Conservation (phyloP, 2,329 filamentous ascomycete species). For the Orbilia blumenaviensis region DNA sequence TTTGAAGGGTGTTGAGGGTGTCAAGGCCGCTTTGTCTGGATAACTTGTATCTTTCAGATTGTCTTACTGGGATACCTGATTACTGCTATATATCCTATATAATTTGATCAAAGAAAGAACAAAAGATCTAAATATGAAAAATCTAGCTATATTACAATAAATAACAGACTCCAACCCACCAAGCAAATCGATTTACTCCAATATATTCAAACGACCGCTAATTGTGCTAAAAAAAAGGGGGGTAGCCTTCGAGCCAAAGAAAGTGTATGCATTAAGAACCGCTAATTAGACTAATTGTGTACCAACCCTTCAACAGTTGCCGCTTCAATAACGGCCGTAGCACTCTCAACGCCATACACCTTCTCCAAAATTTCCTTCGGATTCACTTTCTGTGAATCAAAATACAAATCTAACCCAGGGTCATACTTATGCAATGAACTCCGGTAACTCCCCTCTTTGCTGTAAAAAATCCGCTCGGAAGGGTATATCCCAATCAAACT, state of each 20-base stretch:
- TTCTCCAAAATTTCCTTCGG: constrained; percentile 1
- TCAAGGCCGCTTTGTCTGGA: constrained; percentile 4
- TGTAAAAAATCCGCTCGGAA: constrained; percentile 46
- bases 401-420: constrained; percentile 5
- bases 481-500: constrained; percentile 47
- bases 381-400: background rate
- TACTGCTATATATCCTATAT: too few relatives aligned
- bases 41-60: background rate
- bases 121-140: background rate
- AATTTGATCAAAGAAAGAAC: background rate
- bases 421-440: constrained; percentile 44
- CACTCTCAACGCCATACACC: constrained; percentile 24
- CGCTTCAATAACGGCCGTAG: background rate
- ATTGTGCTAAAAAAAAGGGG: background rate
- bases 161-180: background rate
- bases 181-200: background rate
- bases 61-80: too few relatives aligned
- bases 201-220: background rate
- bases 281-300: background rate
- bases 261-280: background rate
- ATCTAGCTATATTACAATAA: constrained; percentile 6
- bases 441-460: constrained; percentile 18
- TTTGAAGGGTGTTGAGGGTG: constrained; percentile 51
- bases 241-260: background rate
- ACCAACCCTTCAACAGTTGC: constrained; percentile 6